Evolutionary conservation across 805 yeast species (phyloP).

Genomic region (Cyberlindnera samutprakarnensis): DNA sequence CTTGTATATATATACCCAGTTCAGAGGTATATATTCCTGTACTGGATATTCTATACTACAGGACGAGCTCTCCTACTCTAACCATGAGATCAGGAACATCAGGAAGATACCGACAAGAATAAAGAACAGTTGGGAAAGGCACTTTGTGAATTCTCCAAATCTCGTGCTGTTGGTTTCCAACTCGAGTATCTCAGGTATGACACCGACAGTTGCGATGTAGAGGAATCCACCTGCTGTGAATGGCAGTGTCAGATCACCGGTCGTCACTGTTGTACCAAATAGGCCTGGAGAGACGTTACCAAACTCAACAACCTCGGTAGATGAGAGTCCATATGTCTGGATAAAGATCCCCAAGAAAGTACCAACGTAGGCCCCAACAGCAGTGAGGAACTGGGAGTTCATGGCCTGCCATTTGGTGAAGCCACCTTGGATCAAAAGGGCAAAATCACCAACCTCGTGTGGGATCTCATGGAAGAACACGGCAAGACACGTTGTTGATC

Average conservation of each 20-base stretch:
- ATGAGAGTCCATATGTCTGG: conserved; percentile 29
- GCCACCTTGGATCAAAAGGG: conserved; percentile 62
- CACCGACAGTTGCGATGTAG: conserved; percentile 66
- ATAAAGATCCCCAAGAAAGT: conserved; percentile 56
- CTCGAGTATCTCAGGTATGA: conserved; percentile 65
- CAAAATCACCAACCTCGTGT: conserved; percentile 78
- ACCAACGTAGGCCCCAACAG: conserved; percentile 58
- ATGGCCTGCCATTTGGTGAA: conserved; percentile 59
- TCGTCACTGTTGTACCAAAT: conserved; percentile 42
- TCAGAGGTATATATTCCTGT: too few species aligned
- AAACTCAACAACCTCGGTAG: conserved; percentile 1
- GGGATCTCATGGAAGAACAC: conserved; percentile 75
- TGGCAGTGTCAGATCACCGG: conserved; percentile 52
- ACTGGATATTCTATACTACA: too few species aligned
- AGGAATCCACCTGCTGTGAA: conserved; percentile 73
- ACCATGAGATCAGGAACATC: conserved; percentile 39
- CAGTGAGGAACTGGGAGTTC: conserved; percentile 59
- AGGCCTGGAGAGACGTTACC: conserved; percentile 27
- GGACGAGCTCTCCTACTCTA: too few species aligned
- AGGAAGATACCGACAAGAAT: conserved; percentile 47
- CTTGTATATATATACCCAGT: too few species aligned
- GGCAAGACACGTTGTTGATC: conserved; percentile 63
- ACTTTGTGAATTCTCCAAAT: conserved; percentile 30
- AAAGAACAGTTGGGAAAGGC: conserved; percentile 39
- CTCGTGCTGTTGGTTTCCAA: conserved; percentile 29